A percentile compares a stretch with the other conserved stretches of the same genome.
These are phyloP conservation scores for Chlamydomonas asymmetrica DNA, from an alignment of 139 green algal genomes.

Conservation along the genomic window DNA sequence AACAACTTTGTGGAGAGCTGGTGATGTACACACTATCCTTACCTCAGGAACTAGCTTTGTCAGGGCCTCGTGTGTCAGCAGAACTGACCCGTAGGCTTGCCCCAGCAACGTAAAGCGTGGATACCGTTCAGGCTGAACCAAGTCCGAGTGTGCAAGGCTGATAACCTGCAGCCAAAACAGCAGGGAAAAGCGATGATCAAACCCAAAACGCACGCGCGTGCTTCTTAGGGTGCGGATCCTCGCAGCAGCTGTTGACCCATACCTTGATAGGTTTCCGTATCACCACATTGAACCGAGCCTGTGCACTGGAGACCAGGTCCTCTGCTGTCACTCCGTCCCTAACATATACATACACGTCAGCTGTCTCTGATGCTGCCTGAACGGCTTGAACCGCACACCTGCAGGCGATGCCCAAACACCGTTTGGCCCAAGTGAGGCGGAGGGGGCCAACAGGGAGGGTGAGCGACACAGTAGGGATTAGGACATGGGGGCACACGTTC, in stretches of 20 bases:
- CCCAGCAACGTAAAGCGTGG: constrained; percentile 84
- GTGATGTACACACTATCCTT: too few species aligned
- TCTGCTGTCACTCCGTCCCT: constrained; percentile 44
- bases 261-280: constrained; percentile 52
- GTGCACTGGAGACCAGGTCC: constrained; percentile 55
- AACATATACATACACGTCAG: constrained; percentile 62
- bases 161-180: constrained; percentile 60
- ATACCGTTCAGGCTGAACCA: constrained; percentile 71
- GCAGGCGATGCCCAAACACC: too few species aligned
- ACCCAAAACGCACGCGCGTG: too few species aligned
- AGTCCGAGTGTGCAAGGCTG: constrained; percentile 41
- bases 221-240: too few species aligned
- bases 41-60: constrained; percentile 65
- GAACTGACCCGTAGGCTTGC: constrained; percentile 74
- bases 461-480: too few species aligned
- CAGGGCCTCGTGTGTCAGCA: constrained; percentile 74
- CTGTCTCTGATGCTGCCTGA: constrained; percentile 3
- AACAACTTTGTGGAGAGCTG: too few species aligned
- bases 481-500: too few species aligned
- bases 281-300: constrained; percentile 69
- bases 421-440: too few species aligned
- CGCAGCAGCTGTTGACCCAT: too few species aligned
- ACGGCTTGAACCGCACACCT: constrained; percentile 57
- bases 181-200: too few species aligned
- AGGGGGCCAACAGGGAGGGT: too few species aligned